phyloP scores from a whole-genome alignment of 331 rosid genomes.

The Stylosanthes scabra region DNA sequence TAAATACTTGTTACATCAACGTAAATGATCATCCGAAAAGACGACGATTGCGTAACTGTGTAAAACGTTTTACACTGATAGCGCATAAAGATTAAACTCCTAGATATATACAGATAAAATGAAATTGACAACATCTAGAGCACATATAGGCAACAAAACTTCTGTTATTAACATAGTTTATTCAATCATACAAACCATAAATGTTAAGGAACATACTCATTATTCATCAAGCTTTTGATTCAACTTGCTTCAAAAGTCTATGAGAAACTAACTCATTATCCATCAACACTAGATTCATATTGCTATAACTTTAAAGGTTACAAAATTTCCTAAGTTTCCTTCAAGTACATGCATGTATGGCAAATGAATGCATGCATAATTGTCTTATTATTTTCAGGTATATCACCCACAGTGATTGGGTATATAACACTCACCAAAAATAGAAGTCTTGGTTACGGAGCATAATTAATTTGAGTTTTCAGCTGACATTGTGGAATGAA shows the following conservation, averaged over 20 bases:
- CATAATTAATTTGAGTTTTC: slow-evolving; percentile 49
- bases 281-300: slow-evolving; percentile 32
- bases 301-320: slow-evolving; percentile 32
- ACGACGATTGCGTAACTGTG: too few species aligned
- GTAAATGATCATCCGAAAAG: too few species aligned
- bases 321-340: slow-evolving; percentile 44
- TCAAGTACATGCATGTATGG: slow-evolving; percentile 32
- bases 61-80: too few species aligned
- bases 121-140: neutral
- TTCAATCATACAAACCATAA: neutral
- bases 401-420: slow-evolving; percentile 29
- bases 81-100: too few species aligned
- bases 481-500: slow-evolving; percentile 84
- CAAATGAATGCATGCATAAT: slow-evolving; percentile 27
- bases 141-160: slow-evolving; percentile 5
- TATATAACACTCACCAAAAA: slow-evolving; percentile 47
- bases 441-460: slow-evolving; percentile 27
- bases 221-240: slow-evolving; percentile 16
- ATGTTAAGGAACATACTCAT: slow-evolving; percentile 12
- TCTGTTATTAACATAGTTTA: neutral
- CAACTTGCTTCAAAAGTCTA: slow-evolving; percentile 26
- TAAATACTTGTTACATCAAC: too few species aligned
- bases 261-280: slow-evolving; percentile 21
- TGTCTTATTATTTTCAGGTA: slow-evolving; percentile 42
- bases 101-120: too few species aligned